phyloP scores from a whole-genome alignment of 2,329 filamentous ascomycete genomes.

The Epichloe sp. region DNA sequence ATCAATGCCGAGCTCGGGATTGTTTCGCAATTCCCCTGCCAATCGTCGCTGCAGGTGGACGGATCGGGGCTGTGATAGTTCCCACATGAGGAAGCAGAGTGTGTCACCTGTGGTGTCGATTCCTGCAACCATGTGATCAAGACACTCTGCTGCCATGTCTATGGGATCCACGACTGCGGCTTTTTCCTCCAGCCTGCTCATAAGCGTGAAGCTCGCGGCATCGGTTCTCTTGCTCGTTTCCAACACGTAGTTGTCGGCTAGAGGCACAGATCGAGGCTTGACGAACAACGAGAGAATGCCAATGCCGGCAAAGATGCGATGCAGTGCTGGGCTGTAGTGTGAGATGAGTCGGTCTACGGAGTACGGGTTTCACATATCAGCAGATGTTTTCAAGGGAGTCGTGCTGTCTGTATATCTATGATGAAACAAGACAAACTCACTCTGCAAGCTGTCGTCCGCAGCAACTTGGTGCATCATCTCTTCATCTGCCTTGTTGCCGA shows the following conservation, averaged over 20 bases:
- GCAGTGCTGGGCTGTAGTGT: conserved; percentile 41
- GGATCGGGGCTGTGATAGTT: conserved; percentile 49
- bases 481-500: conserved; percentile 41
- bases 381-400: neutral
- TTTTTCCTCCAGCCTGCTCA: conserved; percentile 44
- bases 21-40: conserved; percentile 35
- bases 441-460: conserved; percentile 53
- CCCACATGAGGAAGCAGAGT: conserved; percentile 59
- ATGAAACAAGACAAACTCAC: conserved; percentile 21
- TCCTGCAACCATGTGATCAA: conserved; percentile 59
- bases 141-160: conserved; percentile 52
- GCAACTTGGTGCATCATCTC: conserved; percentile 56
- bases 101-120: conserved; percentile 61
- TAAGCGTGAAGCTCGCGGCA: conserved; percentile 40
- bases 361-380: neutral
- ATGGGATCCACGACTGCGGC: conserved; percentile 31
- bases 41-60: conserved; percentile 36
- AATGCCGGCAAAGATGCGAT: conserved; percentile 31
- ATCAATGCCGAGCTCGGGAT: conserved; percentile 28
- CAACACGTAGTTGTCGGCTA: conserved; percentile 47
- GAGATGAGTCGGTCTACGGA: conserved; percentile 42
- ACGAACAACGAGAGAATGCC: conserved; percentile 33
- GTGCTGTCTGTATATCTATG: neutral
- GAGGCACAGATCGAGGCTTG: conserved; percentile 42
- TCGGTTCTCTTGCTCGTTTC: conserved; percentile 32